Evolutionary conservation across 805 yeast genomes (phyloP).

Genomic region (Pichia ethanolica): DNA sequence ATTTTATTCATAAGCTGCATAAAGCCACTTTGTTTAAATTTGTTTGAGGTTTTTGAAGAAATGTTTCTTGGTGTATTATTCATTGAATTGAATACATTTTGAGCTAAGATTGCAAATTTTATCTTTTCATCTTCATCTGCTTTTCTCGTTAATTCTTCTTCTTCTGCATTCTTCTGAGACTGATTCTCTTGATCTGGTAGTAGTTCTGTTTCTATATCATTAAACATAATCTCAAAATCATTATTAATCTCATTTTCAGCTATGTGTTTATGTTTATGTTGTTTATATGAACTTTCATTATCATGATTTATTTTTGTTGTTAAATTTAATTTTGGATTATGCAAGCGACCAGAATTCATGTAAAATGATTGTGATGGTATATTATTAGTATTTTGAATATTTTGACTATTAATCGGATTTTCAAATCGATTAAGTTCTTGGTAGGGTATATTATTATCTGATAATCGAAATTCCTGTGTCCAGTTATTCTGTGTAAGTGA

Average conservation of each 20-base stretch:
- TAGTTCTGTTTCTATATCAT: constrained; percentile 22
- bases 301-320: no score
- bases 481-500: no score
- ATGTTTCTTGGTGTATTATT: constrained; percentile 21
- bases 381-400: no score
- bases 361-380: no score
- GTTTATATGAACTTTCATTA: no score
- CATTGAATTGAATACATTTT: constrained; percentile 33
- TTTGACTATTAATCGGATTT: no score
- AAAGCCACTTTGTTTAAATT: constrained; percentile 35
- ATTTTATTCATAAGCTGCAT: constrained; percentile 35
- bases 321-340: no score
- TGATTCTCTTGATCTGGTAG: not conserved
- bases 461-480: no score
- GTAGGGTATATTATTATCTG: no score
- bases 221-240: constrained; percentile 24
- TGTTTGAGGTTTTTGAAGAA: constrained; percentile 26
- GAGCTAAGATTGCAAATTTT: constrained; percentile 34
- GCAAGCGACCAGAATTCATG: no score
- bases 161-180: constrained; percentile 2
- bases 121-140: constrained; percentile 26
- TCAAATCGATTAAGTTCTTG: no score
- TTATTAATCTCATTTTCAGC: not conserved
- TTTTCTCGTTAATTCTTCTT: not conserved
- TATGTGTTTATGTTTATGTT: no score